These are phyloP conservation scores for Trapa bicornis DNA, from an alignment of 345 rosid species.

Conservation along the genomic window DNA sequence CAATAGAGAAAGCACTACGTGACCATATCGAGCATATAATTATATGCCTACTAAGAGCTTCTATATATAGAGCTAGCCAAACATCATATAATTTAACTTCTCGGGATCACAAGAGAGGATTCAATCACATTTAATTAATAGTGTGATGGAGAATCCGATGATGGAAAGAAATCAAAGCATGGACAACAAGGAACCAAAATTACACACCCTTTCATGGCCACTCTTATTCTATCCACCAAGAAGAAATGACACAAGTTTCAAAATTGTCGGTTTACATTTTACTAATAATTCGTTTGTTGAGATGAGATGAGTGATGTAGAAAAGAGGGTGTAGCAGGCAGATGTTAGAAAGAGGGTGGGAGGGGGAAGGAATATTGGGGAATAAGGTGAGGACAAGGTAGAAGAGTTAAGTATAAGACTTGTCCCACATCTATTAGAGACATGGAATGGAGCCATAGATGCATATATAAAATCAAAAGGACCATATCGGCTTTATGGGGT, in stretches of 20 bases:
- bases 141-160: constrained; percentile 8
- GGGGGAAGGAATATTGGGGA: background rate
- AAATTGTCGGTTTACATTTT: background rate
- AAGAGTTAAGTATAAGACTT: background rate
- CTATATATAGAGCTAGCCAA: no score
- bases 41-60: no score
- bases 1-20: no score
- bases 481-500: background rate
- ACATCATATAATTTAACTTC: background rate
- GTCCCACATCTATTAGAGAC: background rate
- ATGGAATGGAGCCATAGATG: background rate
- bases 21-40: no score
- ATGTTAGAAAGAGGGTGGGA: no score
- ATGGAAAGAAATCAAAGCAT: background rate
- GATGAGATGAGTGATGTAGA: background rate
- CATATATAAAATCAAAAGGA: background rate
- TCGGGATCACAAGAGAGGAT: constrained; percentile 5
- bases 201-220: background rate
- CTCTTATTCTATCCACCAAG: background rate
- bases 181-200: constrained; percentile 2
- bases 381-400: background rate
- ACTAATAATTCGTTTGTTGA: background rate
- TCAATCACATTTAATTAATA: background rate
- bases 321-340: no score
- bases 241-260: constrained; percentile 7